Evolutionary conservation across 108 stramenopile species (phyloP).

Genomic region (Fragilariopsis cylindrus): DNA sequence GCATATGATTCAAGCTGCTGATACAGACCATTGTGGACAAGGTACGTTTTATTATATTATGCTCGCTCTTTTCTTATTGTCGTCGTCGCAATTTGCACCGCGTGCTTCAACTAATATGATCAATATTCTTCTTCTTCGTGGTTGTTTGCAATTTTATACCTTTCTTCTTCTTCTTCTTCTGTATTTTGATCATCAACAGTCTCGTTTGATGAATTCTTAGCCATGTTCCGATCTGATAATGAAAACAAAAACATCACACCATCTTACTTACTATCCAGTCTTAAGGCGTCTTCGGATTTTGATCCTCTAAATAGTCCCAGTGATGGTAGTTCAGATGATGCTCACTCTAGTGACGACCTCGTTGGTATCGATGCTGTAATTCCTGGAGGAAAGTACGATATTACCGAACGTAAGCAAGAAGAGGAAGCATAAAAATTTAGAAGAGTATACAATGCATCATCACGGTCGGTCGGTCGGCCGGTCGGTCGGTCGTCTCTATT

Average conservation of each 20-base stretch:
- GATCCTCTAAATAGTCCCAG: not conserved
- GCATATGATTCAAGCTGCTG: slow-evolving; percentile 47
- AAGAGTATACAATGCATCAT: too few relatives aligned
- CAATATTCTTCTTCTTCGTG: not conserved
- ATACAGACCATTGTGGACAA: slow-evolving; percentile 42
- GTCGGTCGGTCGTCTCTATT: too few relatives aligned
- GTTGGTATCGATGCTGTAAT: slow-evolving; percentile 47
- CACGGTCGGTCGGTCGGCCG: too few relatives aligned
- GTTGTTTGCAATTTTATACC: not conserved
- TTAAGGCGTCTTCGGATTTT: not conserved
- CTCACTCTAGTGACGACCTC: not conserved
- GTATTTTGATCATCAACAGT: slow-evolving; percentile 51
- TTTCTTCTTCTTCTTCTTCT: too few relatives aligned
- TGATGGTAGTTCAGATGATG: not conserved
- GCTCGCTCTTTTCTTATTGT: too few relatives aligned
- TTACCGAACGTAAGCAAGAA: too few relatives aligned
- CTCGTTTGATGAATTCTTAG: slow-evolving; percentile 66
- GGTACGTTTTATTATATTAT: slow-evolving; percentile 19
- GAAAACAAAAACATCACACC: not conserved
- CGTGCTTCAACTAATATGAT: not conserved
- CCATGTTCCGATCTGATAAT: slow-evolving; percentile 33
- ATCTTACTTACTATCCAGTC: not conserved
- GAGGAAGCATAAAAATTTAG: too few relatives aligned
- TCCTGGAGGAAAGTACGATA: slow-evolving; percentile 45
- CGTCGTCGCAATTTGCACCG: not conserved